A percentile compares a stretch with the other conserved stretches of the same genome.
Evolutionary conservation across 768 basidiomycete species (phyloP).

Genomic region (Chalciporus pseudorubinellus): DNA sequence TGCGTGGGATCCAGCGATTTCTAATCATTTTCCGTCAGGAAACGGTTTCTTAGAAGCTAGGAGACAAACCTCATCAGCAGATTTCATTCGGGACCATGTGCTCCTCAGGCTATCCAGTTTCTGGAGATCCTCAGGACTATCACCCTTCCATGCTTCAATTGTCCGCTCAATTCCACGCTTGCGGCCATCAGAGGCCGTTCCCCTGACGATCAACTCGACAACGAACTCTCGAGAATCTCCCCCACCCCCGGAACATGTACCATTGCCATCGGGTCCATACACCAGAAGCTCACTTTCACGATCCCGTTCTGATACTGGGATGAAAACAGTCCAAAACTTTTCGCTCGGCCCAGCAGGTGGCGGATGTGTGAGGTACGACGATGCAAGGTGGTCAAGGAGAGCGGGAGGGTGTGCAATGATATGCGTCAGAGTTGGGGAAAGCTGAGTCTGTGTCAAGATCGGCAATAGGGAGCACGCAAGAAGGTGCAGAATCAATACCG

Average conservation of each 20-base stretch:
- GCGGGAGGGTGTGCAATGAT: constrained; percentile 67
- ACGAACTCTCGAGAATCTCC: constrained; percentile 47
- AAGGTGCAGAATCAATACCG: constrained; percentile 60
- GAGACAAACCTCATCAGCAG: constrained; percentile 31
- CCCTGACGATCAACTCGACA: constrained; percentile 58
- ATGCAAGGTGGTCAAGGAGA: constrained; percentile 66
- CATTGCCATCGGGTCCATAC: constrained; percentile 54
- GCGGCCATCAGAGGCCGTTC: constrained; percentile 40
- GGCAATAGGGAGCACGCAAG: constrained; percentile 49
- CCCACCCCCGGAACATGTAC: constrained; percentile 37
- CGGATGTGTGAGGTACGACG: constrained; percentile 68
- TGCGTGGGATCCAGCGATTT: constrained; percentile 58
- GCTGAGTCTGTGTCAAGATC: constrained; percentile 55
- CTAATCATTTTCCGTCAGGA: constrained; percentile 19
- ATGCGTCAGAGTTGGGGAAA: constrained; percentile 64
- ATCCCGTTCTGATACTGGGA: constrained; percentile 60
- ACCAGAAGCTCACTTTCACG: constrained; percentile 60
- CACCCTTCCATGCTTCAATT: constrained; percentile 60
- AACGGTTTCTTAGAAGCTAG: not conserved
- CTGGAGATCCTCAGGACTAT: constrained; percentile 44
- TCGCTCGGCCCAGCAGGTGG: constrained; percentile 57
- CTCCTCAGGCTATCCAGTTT: constrained; percentile 51
- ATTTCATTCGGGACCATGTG: constrained; percentile 42
- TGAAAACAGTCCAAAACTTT: constrained; percentile 81
- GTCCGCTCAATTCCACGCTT: constrained; percentile 56